Conservation (phyloP, 768 basidiomycete genomes). For the Dioszegia aurantiaca region DNA sequence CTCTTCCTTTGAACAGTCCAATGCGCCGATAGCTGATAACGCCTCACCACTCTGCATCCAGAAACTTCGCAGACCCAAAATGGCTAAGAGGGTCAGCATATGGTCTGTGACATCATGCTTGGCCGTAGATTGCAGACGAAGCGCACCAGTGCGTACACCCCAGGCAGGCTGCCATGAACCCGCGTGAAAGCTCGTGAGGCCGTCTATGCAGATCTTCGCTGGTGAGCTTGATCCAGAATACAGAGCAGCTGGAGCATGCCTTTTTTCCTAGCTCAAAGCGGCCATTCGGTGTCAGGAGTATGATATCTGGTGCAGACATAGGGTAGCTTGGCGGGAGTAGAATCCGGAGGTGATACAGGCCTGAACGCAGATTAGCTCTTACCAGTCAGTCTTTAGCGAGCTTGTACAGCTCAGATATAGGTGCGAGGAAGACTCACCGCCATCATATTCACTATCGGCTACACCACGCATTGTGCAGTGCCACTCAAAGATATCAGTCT, state of each 20-base stretch:
- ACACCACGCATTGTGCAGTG: slow-evolving; percentile 95
- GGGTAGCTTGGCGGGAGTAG: slow-evolving; percentile 90
- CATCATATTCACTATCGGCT: slow-evolving; percentile 82
- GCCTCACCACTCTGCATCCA: slow-evolving; percentile 51
- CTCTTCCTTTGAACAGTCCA: slow-evolving; percentile 48
- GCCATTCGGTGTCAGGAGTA: slow-evolving; percentile 95
- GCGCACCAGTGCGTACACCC: slow-evolving; percentile 80
- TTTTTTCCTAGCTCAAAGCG: slow-evolving; percentile 94
- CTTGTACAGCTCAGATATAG: no score
- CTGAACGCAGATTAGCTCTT: slow-evolving; percentile 22
- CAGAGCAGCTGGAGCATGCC: slow-evolving; percentile 57
- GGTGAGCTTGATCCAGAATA: slow-evolving; percentile 7
- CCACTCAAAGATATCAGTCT: slow-evolving; percentile 66
- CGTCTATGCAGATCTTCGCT: slow-evolving; percentile 52
- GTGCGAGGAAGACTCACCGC: slow-evolving; percentile 59
- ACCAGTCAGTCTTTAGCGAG: no score
- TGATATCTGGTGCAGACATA: slow-evolving; percentile 90
- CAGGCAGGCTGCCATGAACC: slow-evolving; percentile 98
- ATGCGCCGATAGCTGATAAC: slow-evolving; percentile 45
- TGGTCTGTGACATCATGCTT: not conserved
- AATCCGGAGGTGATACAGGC: slow-evolving; percentile 89
- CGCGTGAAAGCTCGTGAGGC: slow-evolving; percentile 64
- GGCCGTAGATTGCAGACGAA: not conserved
- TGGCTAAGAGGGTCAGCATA: slow-evolving; percentile 29
- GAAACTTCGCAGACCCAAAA: slow-evolving; percentile 53